Percentiles rank a stretch among this genome's conserved stretches.
Conservation (phyloP, 441 rosid genomes). For the Croton setiger region DNA sequence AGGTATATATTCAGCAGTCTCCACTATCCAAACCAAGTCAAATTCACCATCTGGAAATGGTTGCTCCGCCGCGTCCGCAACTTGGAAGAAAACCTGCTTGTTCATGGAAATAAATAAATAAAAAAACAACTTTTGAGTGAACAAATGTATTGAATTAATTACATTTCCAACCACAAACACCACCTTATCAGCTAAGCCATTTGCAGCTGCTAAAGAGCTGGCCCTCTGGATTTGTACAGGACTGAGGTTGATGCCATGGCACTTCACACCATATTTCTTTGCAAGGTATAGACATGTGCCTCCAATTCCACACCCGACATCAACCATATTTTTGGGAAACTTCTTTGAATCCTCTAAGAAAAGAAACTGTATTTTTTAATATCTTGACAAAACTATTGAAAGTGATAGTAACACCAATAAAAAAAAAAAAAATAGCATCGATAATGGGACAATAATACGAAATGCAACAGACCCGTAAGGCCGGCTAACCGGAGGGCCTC, state of each 20-base stretch:
- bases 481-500: slow-evolving; percentile 73
- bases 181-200: slow-evolving; percentile 59
- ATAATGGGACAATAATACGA: too few relatives aligned
- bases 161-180: too few relatives aligned
- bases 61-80: slow-evolving; percentile 83
- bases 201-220: slow-evolving; percentile 57
- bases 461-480: slow-evolving; percentile 58
- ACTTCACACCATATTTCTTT: slow-evolving; percentile 58
- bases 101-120: background rate
- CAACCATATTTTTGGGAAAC: slow-evolving; percentile 58
- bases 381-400: too few relatives aligned
- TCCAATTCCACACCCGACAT: slow-evolving; percentile 95
- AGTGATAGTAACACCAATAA: too few relatives aligned
- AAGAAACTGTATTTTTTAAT: too few relatives aligned
- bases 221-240: slow-evolving; percentile 81
- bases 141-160: too few relatives aligned
- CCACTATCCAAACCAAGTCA: slow-evolving; percentile 94
- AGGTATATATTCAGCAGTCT: slow-evolving; percentile 97
- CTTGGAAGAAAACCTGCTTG: slow-evolving; percentile 62
- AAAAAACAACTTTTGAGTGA: too few relatives aligned
- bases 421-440: too few relatives aligned
- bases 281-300: slow-evolving; percentile 87
- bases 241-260: slow-evolving; percentile 73
- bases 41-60: slow-evolving; percentile 76
- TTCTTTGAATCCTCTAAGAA: slow-evolving; percentile 34